Evolutionary conservation across 176 grass and related monocot genomes (phyloP).

Genomic region (Juncus inflexus): DNA sequence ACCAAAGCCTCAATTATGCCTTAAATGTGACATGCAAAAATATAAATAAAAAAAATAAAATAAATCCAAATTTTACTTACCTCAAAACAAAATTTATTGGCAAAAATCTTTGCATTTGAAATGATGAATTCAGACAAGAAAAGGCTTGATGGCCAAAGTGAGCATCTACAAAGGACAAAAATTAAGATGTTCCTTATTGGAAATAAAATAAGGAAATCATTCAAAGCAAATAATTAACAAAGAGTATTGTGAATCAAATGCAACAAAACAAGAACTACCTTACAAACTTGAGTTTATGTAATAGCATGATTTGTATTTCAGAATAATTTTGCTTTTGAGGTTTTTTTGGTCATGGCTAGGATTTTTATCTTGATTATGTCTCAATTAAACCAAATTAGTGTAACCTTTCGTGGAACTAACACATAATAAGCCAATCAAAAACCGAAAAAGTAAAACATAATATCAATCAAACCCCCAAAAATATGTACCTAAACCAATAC

Average conservation of each 20-base stretch:
- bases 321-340: no score
- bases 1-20: no score
- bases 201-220: not conserved
- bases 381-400: no score
- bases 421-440: not conserved
- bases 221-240: not conserved
- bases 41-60: no score
- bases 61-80: constrained; percentile 25
- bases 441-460: not conserved
- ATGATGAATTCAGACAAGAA: constrained; percentile 85
- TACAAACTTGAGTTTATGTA: no score
- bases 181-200: not conserved
- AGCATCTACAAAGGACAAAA: constrained; percentile 54
- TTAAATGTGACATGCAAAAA: no score
- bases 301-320: no score
- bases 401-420: no score
- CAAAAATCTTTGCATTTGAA: constrained; percentile 56
- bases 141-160: constrained; percentile 90
- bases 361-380: no score
- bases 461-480: not conserved
- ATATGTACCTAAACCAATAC: constrained; percentile 1
- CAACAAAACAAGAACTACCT: no score
- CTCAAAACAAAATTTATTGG: constrained; percentile 68
- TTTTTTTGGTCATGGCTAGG: no score
- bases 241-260: not conserved